Evolutionary conservation across 495 filamentous ascomycete species (phyloP).

Genomic region (Viridothelium virens): DNA sequence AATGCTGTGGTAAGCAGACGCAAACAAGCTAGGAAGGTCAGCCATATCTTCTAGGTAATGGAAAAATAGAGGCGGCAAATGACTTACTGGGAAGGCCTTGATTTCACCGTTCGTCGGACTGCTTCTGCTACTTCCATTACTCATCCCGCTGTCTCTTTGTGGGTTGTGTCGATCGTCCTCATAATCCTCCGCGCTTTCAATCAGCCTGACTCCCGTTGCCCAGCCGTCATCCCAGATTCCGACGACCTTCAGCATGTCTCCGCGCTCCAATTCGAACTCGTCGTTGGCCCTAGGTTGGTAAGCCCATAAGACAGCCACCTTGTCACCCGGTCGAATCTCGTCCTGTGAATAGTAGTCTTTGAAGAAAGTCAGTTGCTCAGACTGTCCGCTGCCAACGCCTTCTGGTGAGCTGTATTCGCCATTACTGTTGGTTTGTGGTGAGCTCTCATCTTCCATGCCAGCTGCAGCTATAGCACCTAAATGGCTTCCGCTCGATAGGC

Average conservation of each 20-base stretch:
- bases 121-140: slow-evolving; percentile 62
- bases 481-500: slow-evolving; percentile 78
- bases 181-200: slow-evolving; percentile 82
- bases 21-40: slow-evolving; percentile 57
- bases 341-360: slow-evolving; percentile 98
- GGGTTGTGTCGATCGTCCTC: slow-evolving; percentile 47
- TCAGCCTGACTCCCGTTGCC: slow-evolving; percentile 83
- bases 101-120: slow-evolving; percentile 67
- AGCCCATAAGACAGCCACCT: slow-evolving; percentile 89
- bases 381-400: slow-evolving; percentile 77
- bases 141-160: slow-evolving; percentile 90
- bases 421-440: slow-evolving; percentile 59
- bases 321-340: slow-evolving; percentile 86
- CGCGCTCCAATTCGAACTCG: slow-evolving; percentile 88
- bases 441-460: slow-evolving; percentile 56
- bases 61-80: slow-evolving; percentile 33
- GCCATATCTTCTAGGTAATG: slow-evolving; percentile 5
- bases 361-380: slow-evolving; percentile 90
- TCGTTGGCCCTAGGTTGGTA: slow-evolving; percentile 90
- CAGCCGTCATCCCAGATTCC: slow-evolving; percentile 99
- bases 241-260: slow-evolving; percentile 97
- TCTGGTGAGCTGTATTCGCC: slow-evolving; percentile 66
- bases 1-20: slow-evolving; percentile 93
- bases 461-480: slow-evolving; percentile 43
- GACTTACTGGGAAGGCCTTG: slow-evolving; percentile 69